phyloP scores from a whole-genome alignment of 2,329 filamentous ascomycete genomes.

The Myriosclerotinia scirpicola region DNA sequence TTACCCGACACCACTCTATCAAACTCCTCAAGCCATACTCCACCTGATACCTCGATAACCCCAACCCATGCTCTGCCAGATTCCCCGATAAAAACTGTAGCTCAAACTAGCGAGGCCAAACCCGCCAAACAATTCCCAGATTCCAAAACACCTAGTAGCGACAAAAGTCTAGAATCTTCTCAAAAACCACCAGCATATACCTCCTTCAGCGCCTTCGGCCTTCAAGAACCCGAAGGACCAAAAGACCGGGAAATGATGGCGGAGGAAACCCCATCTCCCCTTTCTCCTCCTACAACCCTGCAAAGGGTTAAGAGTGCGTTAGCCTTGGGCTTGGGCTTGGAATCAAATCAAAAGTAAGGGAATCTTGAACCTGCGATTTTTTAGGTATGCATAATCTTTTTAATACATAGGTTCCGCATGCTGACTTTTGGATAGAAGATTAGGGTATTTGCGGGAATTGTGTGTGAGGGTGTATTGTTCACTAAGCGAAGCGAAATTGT shows the following conservation, averaged over 20 bases:
- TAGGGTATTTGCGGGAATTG: background rate
- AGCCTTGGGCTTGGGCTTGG: background rate
- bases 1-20: background rate
- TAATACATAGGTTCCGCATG: background rate
- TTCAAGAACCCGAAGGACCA: background rate
- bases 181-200: background rate
- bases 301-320: constrained; percentile 3
- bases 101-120: background rate
- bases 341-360: constrained; percentile 6
- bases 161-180: background rate
- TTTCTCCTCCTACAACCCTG: background rate
- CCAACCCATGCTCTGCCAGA: too few species aligned
- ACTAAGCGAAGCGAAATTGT: background rate
- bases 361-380: background rate
- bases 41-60: too few species aligned
- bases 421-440: background rate
- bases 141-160: background rate
- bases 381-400: background rate
- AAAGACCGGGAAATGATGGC: background rate
- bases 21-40: background rate
- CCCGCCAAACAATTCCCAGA: background rate
- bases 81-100: too few species aligned
- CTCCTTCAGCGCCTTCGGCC: constrained; percentile 3
- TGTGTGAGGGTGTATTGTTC: background rate
- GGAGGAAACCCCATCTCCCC: background rate